Evolutionary conservation across 805 yeast genomes (phyloP).

Genomic region (Ogataea thermomethanolica): DNA sequence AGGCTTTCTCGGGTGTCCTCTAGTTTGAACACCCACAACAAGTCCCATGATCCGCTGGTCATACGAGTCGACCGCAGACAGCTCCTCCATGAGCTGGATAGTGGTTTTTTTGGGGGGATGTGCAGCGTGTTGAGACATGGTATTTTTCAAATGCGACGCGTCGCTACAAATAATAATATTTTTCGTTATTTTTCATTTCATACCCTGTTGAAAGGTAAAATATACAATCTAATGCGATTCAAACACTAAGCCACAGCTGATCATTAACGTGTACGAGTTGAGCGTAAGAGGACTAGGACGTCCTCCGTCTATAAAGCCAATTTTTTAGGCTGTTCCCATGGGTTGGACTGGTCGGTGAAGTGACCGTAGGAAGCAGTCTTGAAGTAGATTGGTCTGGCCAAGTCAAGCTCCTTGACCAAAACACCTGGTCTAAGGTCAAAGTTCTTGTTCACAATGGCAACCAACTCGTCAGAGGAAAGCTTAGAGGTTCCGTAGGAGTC

Average conservation of each 20-base stretch:
- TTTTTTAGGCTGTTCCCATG: constrained; percentile 97
- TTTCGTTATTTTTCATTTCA: constrained; percentile 1
- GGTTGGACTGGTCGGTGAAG: constrained; percentile 97
- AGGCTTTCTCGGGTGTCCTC: constrained; percentile 12
- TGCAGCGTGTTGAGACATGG: constrained; percentile 3
- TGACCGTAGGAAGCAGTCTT: constrained; percentile 99
- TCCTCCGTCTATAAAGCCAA: constrained; percentile 48
- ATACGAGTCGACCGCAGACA: constrained; percentile 6
- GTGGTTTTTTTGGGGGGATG: no score
- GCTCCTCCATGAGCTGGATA: constrained; percentile 6
- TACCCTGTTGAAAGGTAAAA: constrained; percentile 27
- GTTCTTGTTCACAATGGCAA: constrained; percentile 86
- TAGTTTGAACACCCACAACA: constrained; percentile 21
- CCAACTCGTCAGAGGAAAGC: constrained; percentile 84
- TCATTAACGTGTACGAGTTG: constrained; percentile 28
- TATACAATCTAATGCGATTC: constrained; percentile 23
- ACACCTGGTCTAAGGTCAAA: constrained; percentile 99
- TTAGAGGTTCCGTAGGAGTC: constrained; percentile 98
- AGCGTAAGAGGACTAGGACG: constrained; percentile 19
- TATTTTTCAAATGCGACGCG: constrained; percentile 1
- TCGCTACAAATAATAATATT: neutral
- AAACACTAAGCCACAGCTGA: constrained; percentile 13
- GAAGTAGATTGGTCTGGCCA: constrained; percentile 98
- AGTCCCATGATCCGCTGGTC: constrained; percentile 17
- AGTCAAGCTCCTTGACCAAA: constrained; percentile 91